Percentiles rank a stretch among this genome's conserved stretches.
phyloP scores from a whole-genome alignment of 2,329 filamentous ascomycete species.

The Penicillium janthinellum region DNA sequence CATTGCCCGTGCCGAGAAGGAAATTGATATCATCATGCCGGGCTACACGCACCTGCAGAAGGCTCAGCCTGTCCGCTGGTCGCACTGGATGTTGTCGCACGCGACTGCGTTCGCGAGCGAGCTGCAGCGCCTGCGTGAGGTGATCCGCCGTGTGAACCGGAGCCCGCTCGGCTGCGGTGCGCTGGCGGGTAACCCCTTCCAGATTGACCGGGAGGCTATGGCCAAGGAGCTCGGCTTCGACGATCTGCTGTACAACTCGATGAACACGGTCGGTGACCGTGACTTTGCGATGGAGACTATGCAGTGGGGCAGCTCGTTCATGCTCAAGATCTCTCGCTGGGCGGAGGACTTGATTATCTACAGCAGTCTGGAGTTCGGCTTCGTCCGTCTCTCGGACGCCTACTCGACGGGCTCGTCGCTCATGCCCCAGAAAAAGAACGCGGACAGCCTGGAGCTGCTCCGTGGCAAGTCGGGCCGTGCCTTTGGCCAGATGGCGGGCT shows the following conservation, averaged over 20 bases:
- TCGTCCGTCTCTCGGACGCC: slow-evolving; percentile 73
- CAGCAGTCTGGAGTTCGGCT: slow-evolving; percentile 73
- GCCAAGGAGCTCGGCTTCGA: slow-evolving; percentile 80
- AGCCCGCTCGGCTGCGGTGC: slow-evolving; percentile 73
- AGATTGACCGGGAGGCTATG: slow-evolving; percentile 77
- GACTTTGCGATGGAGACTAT: slow-evolving; percentile 83
- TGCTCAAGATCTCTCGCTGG: slow-evolving; percentile 78
- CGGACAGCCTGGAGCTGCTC: slow-evolving; percentile 71
- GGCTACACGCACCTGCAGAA: slow-evolving; percentile 87
- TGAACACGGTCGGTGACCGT: slow-evolving; percentile 73
- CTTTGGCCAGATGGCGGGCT: slow-evolving; percentile 78
- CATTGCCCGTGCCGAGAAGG: slow-evolving; percentile 68
- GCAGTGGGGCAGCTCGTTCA: slow-evolving; percentile 76
- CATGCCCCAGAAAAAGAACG: slow-evolving; percentile 86
- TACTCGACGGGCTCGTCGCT: slow-evolving; percentile 76
- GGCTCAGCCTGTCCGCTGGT: slow-evolving; percentile 78
- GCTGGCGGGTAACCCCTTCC: slow-evolving; percentile 78
- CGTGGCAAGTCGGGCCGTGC: slow-evolving; percentile 75
- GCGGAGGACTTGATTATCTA: slow-evolving; percentile 87
- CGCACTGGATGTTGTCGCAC: slow-evolving; percentile 78
- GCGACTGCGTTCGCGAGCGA: slow-evolving; percentile 71
- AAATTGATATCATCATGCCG: slow-evolving; percentile 79
- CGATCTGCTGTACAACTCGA: slow-evolving; percentile 72
- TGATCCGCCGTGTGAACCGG: slow-evolving; percentile 72
- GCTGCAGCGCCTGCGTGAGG: slow-evolving; percentile 73